phyloP scores from a whole-genome alignment of 176 grass and related monocot genomes.

The Thalia dealbata region DNA sequence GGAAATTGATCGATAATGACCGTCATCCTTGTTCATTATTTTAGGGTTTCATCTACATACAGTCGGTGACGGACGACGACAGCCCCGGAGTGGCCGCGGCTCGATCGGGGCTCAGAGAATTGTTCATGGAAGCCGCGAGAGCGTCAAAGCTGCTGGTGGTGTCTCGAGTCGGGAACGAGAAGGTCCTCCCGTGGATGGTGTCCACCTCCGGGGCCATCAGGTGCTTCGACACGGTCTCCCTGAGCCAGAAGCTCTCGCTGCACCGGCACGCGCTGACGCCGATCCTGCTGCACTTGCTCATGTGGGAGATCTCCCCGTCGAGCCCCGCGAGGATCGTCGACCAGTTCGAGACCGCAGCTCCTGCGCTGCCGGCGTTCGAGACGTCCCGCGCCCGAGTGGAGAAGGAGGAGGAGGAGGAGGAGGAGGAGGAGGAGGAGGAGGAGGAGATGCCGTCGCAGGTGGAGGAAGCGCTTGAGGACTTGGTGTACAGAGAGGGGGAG shows the following conservation, averaged over 20 bases:
- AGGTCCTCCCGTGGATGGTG: conserved; percentile 77
- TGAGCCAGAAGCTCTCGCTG: conserved; percentile 92
- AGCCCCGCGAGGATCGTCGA: background rate
- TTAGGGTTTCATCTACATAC: conserved; percentile 77
- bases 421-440: background rate
- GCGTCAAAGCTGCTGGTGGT: conserved; percentile 60
- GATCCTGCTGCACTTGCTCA: conserved; percentile 70
- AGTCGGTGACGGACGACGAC: conserved; percentile 70
- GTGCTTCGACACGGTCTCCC: conserved; percentile 91
- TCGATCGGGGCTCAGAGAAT: conserved; percentile 54
- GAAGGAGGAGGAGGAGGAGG: background rate
- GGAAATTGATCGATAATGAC: too few species aligned
- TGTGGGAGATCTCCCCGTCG: conserved; percentile 39
- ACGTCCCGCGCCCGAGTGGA: background rate
- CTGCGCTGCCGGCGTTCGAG: background rate
- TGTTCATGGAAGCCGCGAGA: conserved; percentile 41
- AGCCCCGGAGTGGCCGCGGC: conserved; percentile 46
- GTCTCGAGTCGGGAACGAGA: conserved; percentile 61
- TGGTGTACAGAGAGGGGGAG: background rate
- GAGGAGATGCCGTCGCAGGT: background rate
- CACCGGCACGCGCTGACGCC: conserved; percentile 82
- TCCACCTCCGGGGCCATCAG: conserved; percentile 60
- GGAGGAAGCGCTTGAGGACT: background rate
- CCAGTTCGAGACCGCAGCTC: background rate
- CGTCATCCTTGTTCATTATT: background rate